Conservation (phyloP, 2,329 filamentous ascomycete species). For the Fusarium multiceps region DNA sequence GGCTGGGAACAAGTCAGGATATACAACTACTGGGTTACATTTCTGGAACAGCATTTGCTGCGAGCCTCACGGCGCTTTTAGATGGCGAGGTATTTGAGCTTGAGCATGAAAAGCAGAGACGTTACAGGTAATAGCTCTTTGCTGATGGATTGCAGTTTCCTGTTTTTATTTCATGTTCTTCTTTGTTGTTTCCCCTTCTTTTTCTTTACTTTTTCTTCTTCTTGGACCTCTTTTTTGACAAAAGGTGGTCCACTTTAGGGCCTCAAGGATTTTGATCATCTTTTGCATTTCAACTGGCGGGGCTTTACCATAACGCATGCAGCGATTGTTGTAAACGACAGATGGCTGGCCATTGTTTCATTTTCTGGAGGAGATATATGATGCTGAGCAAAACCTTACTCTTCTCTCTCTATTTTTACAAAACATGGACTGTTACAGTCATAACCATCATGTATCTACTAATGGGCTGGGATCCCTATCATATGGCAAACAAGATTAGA, state of each 20-base stretch:
- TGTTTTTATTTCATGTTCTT: background rate
- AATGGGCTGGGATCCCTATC: conserved; percentile 23
- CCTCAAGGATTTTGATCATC: conserved; percentile 31
- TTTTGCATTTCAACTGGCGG: conserved; percentile 29
- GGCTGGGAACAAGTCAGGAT: conserved; percentile 30
- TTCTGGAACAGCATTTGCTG: conserved; percentile 40
- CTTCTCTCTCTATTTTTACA: conserved; percentile 18
- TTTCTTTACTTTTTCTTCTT: conserved; percentile 10
- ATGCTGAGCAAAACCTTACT: background rate
- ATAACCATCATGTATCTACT: conserved; percentile 8
- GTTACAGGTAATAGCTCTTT: conserved; percentile 23
- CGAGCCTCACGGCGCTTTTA: conserved; percentile 47
- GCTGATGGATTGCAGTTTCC: background rate
- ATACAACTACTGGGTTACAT: conserved; percentile 39
- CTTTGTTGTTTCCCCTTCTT: background rate
- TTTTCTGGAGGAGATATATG: conserved; percentile 17
- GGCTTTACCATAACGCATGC: conserved; percentile 15
- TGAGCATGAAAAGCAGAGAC: conserved; percentile 5
- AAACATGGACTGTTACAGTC: conserved; percentile 35
- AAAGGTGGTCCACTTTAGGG: conserved; percentile 31
- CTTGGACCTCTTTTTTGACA: conserved; percentile 32
- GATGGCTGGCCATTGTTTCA: conserved; percentile 38
- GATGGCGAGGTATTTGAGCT: conserved; percentile 20
- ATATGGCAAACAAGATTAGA: conserved; percentile 16
- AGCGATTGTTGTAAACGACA: conserved; percentile 12